phyloP scores from a whole-genome alignment of 2,329 filamentous ascomycete species.

The Hymenoscyphus repandus region DNA sequence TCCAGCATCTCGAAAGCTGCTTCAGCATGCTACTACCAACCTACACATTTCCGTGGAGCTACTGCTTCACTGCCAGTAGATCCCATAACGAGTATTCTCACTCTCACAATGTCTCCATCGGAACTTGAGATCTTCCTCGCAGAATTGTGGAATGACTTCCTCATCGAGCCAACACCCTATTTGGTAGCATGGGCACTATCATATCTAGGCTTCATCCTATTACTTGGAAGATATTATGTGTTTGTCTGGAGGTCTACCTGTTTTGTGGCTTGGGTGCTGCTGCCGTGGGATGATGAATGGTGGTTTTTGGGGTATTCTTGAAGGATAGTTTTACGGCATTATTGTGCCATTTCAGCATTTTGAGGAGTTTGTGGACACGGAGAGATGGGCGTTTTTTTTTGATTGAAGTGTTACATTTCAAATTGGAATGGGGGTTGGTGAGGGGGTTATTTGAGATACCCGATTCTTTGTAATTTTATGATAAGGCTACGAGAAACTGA shows the following conservation, averaged over 20 bases:
- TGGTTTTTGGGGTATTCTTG: not conserved
- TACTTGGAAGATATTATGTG: conserved; percentile 19
- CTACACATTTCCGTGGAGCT: not conserved
- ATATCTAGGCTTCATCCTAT: conserved; percentile 21
- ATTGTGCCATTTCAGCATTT: not conserved
- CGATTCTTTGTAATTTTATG: no score
- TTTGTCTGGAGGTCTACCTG: conserved; percentile 16
- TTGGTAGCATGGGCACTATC: conserved; percentile 19
- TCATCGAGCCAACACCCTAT: conserved; percentile 26
- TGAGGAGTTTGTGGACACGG: not conserved
- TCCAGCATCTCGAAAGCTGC: not conserved
- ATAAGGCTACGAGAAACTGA: no score
- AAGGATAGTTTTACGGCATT: not conserved
- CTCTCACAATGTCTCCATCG: conserved; percentile 8
- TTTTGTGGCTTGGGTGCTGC: conserved; percentile 16
- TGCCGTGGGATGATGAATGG: conserved; percentile 24
- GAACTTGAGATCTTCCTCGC: conserved; percentile 21
- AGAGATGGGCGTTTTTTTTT: not conserved
- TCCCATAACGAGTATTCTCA: conserved; percentile 6
- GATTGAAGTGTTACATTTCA: not conserved
- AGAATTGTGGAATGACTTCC: conserved; percentile 25
- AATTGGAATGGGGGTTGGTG: not conserved
- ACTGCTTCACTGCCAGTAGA: not conserved
- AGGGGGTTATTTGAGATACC: no score
- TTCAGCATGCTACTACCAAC: not conserved